These are phyloP conservation scores for Stephanodiscus triporus DNA, from an alignment of 108 stramenopile genomes.

Conservation along the genomic window DNA sequence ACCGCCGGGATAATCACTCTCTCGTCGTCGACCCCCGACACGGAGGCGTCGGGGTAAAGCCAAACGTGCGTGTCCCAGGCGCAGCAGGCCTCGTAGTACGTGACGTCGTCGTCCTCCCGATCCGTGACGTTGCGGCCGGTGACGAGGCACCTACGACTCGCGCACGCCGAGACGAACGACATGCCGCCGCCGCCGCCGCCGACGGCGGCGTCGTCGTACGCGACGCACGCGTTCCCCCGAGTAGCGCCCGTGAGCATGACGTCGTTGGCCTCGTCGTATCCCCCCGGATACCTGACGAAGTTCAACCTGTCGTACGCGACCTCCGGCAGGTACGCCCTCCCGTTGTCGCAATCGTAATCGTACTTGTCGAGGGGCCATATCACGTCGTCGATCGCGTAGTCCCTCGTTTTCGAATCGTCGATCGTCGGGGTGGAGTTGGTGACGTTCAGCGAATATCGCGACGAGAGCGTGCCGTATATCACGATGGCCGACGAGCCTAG, in stretches of 20 bases:
- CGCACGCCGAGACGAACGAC: constrained; percentile 28
- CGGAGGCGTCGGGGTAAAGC: constrained; percentile 40
- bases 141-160: constrained; percentile 49
- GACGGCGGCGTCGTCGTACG: constrained; percentile 14
- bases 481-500: constrained; percentile 49
- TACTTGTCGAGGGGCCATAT: constrained; percentile 43
- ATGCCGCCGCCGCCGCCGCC: constrained; percentile 1
- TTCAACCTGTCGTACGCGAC: constrained; percentile 6
- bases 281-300: constrained; percentile 18
- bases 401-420: constrained; percentile 22
- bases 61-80: constrained; percentile 61
- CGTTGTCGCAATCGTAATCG: constrained; percentile 58
- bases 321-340: constrained; percentile 31
- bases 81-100: constrained; percentile 53
- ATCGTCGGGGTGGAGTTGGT: constrained; percentile 35
- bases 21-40: constrained; percentile 1
- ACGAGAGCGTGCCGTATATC: constrained; percentile 45
- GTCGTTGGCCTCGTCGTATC: constrained; percentile 44
- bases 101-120: neutral
- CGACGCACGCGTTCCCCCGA: constrained; percentile 44
- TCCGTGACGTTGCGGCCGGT: constrained; percentile 42
- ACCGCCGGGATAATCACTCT: constrained; percentile 47
- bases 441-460: constrained; percentile 41
- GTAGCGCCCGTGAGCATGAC: constrained; percentile 17
- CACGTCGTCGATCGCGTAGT: constrained; percentile 36